A percentile compares a stretch with the other conserved stretches of the same genome.
phyloP scores from a whole-genome alignment of 495 filamentous ascomycete genomes.

The Podospora pseudoanserina region DNA sequence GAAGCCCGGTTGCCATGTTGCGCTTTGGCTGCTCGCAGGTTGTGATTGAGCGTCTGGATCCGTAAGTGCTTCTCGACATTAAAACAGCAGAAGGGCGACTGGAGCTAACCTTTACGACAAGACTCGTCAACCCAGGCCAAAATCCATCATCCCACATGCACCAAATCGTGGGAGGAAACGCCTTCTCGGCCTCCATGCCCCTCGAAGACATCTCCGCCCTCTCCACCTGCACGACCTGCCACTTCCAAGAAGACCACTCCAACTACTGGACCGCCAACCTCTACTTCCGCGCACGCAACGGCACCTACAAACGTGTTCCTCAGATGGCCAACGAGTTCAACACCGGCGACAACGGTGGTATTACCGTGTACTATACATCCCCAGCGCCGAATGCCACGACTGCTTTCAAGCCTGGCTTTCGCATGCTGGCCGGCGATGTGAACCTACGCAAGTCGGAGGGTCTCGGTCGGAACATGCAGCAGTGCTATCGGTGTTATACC shows the following conservation, averaged over 20 bases:
- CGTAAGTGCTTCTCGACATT: slow-evolving; percentile 10
- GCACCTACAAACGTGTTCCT: slow-evolving; percentile 37
- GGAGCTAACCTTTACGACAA: not conserved
- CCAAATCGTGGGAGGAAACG: slow-evolving; percentile 27
- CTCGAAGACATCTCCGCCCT: slow-evolving; percentile 28
- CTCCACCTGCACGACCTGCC: slow-evolving; percentile 36
- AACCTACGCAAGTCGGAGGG: slow-evolving; percentile 29
- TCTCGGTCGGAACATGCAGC: slow-evolving; percentile 33
- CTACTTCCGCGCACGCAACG: slow-evolving; percentile 40
- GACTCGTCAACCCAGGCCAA: slow-evolving; percentile 26
- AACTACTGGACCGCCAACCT: slow-evolving; percentile 47
- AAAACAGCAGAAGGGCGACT: no score
- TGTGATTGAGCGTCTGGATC: slow-evolving; percentile 26
- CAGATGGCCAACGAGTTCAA: slow-evolving; percentile 24
- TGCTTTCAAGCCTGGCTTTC: slow-evolving; percentile 55
- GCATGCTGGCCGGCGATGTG: slow-evolving; percentile 69
- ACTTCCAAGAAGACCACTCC: slow-evolving; percentile 36
- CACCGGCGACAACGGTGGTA: slow-evolving; percentile 31
- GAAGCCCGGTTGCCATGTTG: slow-evolving; percentile 34
- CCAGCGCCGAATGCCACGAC: slow-evolving; percentile 38
- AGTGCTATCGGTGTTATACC: slow-evolving; percentile 11
- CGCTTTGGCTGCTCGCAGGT: slow-evolving; percentile 56
- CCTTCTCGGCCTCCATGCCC: slow-evolving; percentile 26
- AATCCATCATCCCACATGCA: slow-evolving; percentile 27
- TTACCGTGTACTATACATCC: slow-evolving; percentile 45